phyloP scores from a whole-genome alignment of 2,329 filamentous ascomycete genomes.

The Nigrospora oryzae region DNA sequence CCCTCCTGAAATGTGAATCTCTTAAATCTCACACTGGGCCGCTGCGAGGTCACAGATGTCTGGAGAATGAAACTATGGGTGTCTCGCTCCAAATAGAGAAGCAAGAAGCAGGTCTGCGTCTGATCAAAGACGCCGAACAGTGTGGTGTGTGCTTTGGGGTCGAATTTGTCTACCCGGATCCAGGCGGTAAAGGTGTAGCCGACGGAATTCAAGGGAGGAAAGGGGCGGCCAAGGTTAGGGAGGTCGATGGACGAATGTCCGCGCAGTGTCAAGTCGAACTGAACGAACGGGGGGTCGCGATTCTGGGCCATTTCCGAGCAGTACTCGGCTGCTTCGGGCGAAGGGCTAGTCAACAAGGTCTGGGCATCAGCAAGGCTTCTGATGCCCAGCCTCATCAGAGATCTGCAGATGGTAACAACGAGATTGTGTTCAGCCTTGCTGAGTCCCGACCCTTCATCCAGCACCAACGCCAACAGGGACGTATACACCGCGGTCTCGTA shows the following conservation, averaged over 20 bases:
- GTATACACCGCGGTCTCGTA: slow-evolving; percentile 65
- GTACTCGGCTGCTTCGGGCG: slow-evolving; percentile 55
- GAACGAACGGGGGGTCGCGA: slow-evolving; percentile 73
- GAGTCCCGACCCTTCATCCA: slow-evolving; percentile 41
- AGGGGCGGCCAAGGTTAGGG: slow-evolving; percentile 72
- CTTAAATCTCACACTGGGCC: slow-evolving; percentile 91
- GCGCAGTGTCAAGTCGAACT: slow-evolving; percentile 84
- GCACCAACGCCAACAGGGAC: slow-evolving; percentile 54
- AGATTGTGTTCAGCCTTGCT: slow-evolving; percentile 46
- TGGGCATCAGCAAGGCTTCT: slow-evolving; percentile 76
- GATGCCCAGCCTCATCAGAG: slow-evolving; percentile 67
- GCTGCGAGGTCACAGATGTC: slow-evolving; percentile 78
- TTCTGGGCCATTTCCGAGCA: slow-evolving; percentile 68
- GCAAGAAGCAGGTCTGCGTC: slow-evolving; percentile 85
- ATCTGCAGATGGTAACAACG: slow-evolving; percentile 59
- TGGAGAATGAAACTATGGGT: slow-evolving; percentile 92
- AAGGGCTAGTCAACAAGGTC: slow-evolving; percentile 51
- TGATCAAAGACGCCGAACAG: slow-evolving; percentile 92
- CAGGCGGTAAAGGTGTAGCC: slow-evolving; percentile 90
- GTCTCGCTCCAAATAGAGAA: slow-evolving; percentile 90
- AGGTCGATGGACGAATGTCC: slow-evolving; percentile 89
- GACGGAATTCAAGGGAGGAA: slow-evolving; percentile 69
- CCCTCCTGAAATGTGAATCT: slow-evolving; percentile 66
- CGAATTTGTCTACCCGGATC: slow-evolving; percentile 83
- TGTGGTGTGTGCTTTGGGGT: slow-evolving; percentile 79